A percentile compares a stretch with the other conserved stretches of the same genome.
These are phyloP conservation scores for Penicillium frequentans DNA, from an alignment of 2,329 filamentous ascomycete genomes.

Conservation along the genomic window DNA sequence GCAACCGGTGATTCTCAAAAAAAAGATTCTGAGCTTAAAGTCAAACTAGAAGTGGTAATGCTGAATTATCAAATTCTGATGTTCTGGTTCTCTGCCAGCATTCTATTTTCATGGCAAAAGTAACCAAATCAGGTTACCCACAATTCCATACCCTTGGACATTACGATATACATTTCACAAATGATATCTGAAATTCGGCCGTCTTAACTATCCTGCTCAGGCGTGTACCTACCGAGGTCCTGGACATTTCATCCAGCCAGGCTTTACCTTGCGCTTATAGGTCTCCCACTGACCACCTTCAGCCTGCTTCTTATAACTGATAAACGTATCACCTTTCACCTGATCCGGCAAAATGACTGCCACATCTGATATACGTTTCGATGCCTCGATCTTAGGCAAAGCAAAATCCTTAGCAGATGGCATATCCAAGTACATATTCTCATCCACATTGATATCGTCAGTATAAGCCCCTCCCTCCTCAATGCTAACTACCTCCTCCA, in stretches of 20 bases:
- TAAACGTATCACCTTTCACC: constrained; percentile 4
- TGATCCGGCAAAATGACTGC: constrained; percentile 11
- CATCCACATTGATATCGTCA: neutral
- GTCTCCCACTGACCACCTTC: constrained; percentile 4
- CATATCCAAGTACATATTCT: neutral
- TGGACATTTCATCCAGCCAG: neutral
- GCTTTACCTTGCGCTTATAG: constrained; percentile 2
- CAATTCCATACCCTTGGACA: too few relatives aligned
- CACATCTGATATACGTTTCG: constrained; percentile 9
- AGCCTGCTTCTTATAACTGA: constrained; percentile 8
- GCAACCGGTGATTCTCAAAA: too few relatives aligned
- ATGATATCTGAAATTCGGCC: too few relatives aligned
- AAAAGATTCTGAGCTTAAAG: too few relatives aligned
- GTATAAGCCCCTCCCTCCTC: constrained; percentile 13
- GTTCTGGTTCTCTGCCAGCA: too few relatives aligned
- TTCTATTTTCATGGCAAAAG: too few relatives aligned
- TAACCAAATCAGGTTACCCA: too few relatives aligned
- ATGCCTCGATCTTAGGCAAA: constrained; percentile 2
- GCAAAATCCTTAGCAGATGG: constrained; percentile 2
- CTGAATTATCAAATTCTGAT: too few relatives aligned
- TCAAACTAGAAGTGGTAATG: too few relatives aligned
- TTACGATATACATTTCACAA: constrained; percentile 5
- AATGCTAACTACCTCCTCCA: constrained; percentile 10
- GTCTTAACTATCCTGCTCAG: neutral
- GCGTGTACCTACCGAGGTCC: neutral